These are phyloP conservation scores for Pueraria montana DNA, from an alignment of 306 rosid species.

Conservation along the genomic window DNA sequence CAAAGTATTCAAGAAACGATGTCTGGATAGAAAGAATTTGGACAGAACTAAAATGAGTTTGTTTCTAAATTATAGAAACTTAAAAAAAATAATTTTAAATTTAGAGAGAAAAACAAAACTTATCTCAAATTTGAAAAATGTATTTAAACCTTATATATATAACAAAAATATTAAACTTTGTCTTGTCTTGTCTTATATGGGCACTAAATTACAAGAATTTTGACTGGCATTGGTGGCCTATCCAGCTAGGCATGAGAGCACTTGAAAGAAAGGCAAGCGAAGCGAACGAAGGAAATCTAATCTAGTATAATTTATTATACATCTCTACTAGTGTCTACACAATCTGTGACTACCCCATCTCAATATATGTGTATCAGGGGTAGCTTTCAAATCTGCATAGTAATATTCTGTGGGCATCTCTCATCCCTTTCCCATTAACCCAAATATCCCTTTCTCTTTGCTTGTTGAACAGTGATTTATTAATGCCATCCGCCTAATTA, in stretches of 20 bases:
- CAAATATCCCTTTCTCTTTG: constrained; percentile 55
- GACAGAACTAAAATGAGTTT: too few species aligned
- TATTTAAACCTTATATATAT: background rate
- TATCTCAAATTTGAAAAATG: too few species aligned
- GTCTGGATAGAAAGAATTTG: too few species aligned
- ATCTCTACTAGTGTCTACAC: constrained; percentile 17
- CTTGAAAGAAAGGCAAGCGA: constrained; percentile 4
- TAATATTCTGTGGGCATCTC: constrained; percentile 76
- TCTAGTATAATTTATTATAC: constrained; percentile 8
- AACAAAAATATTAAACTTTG: background rate
- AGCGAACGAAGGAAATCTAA: constrained; percentile 7
- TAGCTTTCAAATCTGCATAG: constrained; percentile 80
- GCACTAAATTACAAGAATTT: constrained; percentile 8
- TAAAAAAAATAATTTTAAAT: too few species aligned
- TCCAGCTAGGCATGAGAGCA: constrained; percentile 33
- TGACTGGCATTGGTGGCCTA: constrained; percentile 4
- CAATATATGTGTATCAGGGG: constrained; percentile 55
- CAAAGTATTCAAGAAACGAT: too few species aligned
- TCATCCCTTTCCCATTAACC: constrained; percentile 72
- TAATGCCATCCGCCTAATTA: constrained; percentile 46
- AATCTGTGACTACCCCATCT: constrained; percentile 56
- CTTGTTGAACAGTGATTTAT: constrained; percentile 40
- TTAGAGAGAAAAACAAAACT: too few species aligned
- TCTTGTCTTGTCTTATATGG: background rate
- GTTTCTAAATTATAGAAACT: too few species aligned